Conservation (phyloP, 805 yeast species). For the Cyberlindnera japonica region DNA sequence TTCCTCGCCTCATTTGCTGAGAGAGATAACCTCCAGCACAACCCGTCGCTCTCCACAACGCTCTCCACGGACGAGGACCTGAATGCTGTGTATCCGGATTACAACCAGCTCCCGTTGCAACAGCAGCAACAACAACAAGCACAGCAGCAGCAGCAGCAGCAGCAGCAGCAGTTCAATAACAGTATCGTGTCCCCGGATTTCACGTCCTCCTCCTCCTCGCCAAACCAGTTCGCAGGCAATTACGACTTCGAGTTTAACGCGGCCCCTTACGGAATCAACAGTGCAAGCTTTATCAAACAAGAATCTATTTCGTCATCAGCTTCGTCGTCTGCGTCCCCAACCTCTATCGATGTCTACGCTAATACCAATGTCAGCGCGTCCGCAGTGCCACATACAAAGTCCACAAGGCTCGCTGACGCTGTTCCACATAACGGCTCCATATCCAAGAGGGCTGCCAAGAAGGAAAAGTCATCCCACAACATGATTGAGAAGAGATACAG, state of each 20-base stretch:
- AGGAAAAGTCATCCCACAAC: slow-evolving; percentile 62
- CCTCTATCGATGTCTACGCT: not conserved
- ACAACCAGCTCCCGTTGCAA: slow-evolving; percentile 3
- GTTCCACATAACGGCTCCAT: slow-evolving; percentile 23
- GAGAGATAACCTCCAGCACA: slow-evolving; percentile 16
- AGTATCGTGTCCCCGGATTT: slow-evolving; percentile 14
- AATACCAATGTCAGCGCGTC: slow-evolving; percentile 1
- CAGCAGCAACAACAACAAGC: slow-evolving; percentile 3
- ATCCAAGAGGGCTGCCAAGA: slow-evolving; percentile 28
- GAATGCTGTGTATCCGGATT: not conserved
- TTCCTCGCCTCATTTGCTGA: slow-evolving; percentile 25
- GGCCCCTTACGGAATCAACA: not conserved
- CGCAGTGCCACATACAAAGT: slow-evolving; percentile 1
- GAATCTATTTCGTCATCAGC: slow-evolving; percentile 17
- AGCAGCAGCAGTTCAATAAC: slow-evolving; percentile 1
- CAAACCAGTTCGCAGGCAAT: slow-evolving; percentile 10
- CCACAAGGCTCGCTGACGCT: slow-evolving; percentile 23
- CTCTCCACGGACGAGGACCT: slow-evolving; percentile 15
- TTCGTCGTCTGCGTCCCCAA: slow-evolving; percentile 18
- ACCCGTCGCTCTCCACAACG: slow-evolving; percentile 15
- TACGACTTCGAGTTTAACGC: slow-evolving; percentile 9
- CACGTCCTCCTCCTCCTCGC: slow-evolving; percentile 18
- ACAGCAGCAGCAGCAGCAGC: slow-evolving; percentile 3
- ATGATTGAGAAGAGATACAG: slow-evolving; percentile 71
- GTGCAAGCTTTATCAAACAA: slow-evolving; percentile 9